phyloP scores from a whole-genome alignment of 768 basidiomycete genomes.

The Gloeophyllum trabeum region DNA sequence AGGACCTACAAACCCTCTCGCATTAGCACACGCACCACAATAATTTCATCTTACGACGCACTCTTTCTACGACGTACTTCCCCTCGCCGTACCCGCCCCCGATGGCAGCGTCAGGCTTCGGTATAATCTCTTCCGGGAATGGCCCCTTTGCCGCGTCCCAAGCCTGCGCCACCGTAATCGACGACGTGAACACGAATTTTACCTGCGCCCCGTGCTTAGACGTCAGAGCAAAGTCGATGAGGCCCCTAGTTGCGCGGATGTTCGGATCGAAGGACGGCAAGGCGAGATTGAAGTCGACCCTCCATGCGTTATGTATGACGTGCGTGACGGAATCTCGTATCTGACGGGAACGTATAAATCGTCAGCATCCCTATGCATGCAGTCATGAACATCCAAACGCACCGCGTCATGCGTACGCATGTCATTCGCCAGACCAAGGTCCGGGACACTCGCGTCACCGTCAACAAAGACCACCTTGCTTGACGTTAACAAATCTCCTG shows the following conservation, averaged over 20 bases:
- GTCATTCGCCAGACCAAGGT: slow-evolving; percentile 9
- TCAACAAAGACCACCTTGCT: slow-evolving; percentile 18
- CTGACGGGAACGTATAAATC: too few relatives aligned
- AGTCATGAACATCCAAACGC: slow-evolving; percentile 2
- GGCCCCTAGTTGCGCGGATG: slow-evolving; percentile 19
- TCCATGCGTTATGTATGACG: slow-evolving; percentile 22
- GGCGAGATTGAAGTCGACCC: slow-evolving; percentile 28
- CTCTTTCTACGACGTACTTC: background rate
- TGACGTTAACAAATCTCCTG: slow-evolving; percentile 15
- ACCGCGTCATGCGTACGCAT: slow-evolving; percentile 16
- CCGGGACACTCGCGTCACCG: slow-evolving; percentile 12
- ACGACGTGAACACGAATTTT: slow-evolving; percentile 29
- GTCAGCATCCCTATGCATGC: too few relatives aligned
- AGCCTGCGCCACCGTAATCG: slow-evolving; percentile 18
- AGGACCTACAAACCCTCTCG: background rate
- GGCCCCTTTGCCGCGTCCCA: slow-evolving; percentile 20
- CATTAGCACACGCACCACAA: too few relatives aligned
- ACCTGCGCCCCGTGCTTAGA: too few relatives aligned
- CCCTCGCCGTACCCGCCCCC: background rate
- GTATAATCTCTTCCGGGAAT: slow-evolving; percentile 15
- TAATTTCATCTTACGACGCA: too few relatives aligned
- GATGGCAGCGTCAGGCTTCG: background rate
- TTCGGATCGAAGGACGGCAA: slow-evolving; percentile 25
- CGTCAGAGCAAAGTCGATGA: slow-evolving; percentile 18
- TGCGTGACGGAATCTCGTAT: slow-evolving; percentile 17